Conservation (phyloP, 2,329 filamentous ascomycete species). For the Calonectria pteridis region DNA sequence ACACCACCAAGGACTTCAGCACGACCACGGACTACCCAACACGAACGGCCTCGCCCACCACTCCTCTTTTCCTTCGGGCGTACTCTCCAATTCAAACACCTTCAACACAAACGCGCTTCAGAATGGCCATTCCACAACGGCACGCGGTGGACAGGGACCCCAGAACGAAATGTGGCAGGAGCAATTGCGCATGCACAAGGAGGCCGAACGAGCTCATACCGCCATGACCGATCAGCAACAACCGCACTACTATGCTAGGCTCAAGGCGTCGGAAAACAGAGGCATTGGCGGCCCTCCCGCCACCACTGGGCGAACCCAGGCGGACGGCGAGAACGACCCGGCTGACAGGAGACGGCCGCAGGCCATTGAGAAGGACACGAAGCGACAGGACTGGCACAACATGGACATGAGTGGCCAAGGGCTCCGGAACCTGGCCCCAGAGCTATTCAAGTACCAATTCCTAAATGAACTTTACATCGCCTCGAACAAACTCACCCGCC, state of each 20-base stretch:
- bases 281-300: conserved; percentile 70
- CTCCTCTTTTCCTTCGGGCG: conserved; percentile 49
- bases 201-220: conserved; percentile 78
- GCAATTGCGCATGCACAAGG: conserved; percentile 84
- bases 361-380: conserved; percentile 74
- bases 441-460: conserved; percentile 90
- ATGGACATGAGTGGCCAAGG: conserved; percentile 98
- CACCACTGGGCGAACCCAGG: conserved; percentile 60
- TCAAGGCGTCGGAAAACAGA: conserved; percentile 78
- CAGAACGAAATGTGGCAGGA: conserved; percentile 85
- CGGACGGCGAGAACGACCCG: conserved; percentile 65
- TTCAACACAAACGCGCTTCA: conserved; percentile 67
- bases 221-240: conserved; percentile 77
- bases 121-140: conserved; percentile 66
- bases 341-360: conserved; percentile 72
- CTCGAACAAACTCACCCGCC: conserved; percentile 85
- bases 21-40: conserved; percentile 67
- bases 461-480: conserved; percentile 93
- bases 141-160: conserved; percentile 64
- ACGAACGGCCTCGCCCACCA: conserved; percentile 66
- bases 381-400: conserved; percentile 89
- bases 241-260: conserved; percentile 78
- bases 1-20: conserved; percentile 71
- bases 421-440: conserved; percentile 81
- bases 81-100: conserved; percentile 74